Percentiles rank a stretch among this genome's conserved stretches.
Evolutionary conservation across 108 stramenopile species (phyloP).

Genomic region (Stephanodiscus minutulus): DNA sequence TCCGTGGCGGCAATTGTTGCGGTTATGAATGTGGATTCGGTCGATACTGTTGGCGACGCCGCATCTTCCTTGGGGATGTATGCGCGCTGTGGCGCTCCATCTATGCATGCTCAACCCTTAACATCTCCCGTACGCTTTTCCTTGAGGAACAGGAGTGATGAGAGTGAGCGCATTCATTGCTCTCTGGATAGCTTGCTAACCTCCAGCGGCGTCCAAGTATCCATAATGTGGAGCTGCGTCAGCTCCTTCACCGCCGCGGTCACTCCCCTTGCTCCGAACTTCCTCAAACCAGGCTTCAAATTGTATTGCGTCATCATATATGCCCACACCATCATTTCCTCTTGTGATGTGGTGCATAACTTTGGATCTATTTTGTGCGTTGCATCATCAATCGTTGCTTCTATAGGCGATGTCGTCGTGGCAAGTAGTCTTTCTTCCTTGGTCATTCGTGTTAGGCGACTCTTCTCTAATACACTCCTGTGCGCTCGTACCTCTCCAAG

Average conservation of each 20-base stretch:
- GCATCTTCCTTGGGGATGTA: constrained; percentile 9
- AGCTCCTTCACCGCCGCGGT: no score
- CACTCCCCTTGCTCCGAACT: not conserved
- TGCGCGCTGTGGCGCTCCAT: no score
- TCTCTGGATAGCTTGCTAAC: not conserved
- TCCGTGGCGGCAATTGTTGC: constrained; percentile 44
- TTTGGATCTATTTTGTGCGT: not conserved
- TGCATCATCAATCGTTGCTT: not conserved
- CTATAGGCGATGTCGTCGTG: no score
- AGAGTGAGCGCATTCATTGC: constrained; percentile 15
- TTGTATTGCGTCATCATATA: constrained; percentile 11
- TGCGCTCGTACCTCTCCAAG: no score
- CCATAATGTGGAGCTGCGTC: not conserved
- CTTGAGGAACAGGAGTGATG: constrained; percentile 34
- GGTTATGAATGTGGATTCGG: constrained; percentile 34
- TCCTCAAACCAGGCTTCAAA: constrained; percentile 1
- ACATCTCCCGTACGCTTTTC: not conserved
- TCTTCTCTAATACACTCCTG: no score
- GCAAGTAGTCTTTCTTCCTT: no score
- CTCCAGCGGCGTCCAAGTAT: not conserved
- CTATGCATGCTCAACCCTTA: no score
- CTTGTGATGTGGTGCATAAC: not conserved
- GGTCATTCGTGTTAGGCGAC: no score
- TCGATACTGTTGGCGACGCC: constrained; percentile 28
- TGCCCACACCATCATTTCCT: not conserved